Evolutionary conservation across 768 basidiomycete species (phyloP).

Genomic region (Gymnopilus dilepis): DNA sequence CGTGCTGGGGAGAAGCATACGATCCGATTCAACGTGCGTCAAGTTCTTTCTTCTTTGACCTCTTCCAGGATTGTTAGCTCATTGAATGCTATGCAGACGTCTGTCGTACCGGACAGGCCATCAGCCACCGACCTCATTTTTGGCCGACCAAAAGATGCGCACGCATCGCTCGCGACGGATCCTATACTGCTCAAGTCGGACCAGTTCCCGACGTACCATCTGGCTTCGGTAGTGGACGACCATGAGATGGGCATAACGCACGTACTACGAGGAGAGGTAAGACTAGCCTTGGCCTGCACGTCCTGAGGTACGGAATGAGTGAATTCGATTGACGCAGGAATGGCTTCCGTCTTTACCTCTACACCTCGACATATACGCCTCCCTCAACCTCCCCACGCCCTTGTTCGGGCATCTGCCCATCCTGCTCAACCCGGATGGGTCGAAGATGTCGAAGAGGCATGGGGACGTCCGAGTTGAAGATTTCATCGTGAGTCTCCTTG

Average conservation of each 20-base stretch:
- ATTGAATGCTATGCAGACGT: conserved; percentile 49
- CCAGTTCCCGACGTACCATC: conserved; percentile 92
- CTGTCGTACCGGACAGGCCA: conserved; percentile 55
- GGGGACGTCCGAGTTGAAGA: conserved; percentile 88
- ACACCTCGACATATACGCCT: conserved; percentile 88
- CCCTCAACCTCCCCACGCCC: conserved; percentile 72
- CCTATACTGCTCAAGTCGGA: conserved; percentile 93
- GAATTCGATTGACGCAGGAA: conserved; percentile 78
- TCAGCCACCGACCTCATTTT: conserved; percentile 76
- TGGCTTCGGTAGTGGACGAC: conserved; percentile 96
- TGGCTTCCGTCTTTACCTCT: conserved; percentile 94
- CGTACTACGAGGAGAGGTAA: conserved; percentile 90
- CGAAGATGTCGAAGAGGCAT: conserved; percentile 94
- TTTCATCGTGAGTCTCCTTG: conserved; percentile 66
- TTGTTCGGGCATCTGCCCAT: conserved; percentile 92
- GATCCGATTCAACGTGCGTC: conserved; percentile 82
- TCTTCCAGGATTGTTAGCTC: background rate
- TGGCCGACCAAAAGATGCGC: conserved; percentile 72
- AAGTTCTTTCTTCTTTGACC: background rate
- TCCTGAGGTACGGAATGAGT: no score
- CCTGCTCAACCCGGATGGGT: conserved; percentile 86
- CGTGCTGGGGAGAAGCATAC: conserved; percentile 79
- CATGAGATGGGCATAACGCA: conserved; percentile 96
- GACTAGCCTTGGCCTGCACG: conserved; percentile 17
- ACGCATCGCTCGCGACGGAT: conserved; percentile 83